Base-by-base conservation (phyloP, 2,329 filamentous ascomycete genomes). In the Colletotrichum coccodes region DNA sequence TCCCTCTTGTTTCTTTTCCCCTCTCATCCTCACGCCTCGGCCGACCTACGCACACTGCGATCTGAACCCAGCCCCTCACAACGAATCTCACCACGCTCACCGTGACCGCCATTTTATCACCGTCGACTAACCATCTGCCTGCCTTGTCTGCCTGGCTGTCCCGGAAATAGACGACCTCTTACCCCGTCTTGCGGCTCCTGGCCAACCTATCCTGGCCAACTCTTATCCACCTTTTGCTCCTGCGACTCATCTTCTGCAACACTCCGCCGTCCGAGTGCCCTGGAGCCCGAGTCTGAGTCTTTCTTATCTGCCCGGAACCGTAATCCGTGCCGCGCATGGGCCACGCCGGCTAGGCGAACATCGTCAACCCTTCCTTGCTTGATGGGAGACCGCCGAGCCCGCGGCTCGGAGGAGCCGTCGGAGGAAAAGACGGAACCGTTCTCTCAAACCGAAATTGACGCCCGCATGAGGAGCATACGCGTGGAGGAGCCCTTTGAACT, bases 391-490 rank as follows among this genome's bases (percentile, higher is more conserved):
- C 77, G 80, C 71, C 83, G 78, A 72, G 72, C 76, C 66, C 79
- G 76, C 74, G 73, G 76, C 72, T 81, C 79, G 49, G 77, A 80
- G 70, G 79, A 75, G 71, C 74, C 75, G 70, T 82, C 81, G 69
- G 81, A 83, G 74, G 86, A 89, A 79, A 85, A 82, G 77, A 90
- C 87, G 53, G 86, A 89, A 78, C 86, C 87, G 11, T 87, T 89
- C 72, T 87, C 87, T 11, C 82, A 87, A 71, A 84, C 85, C 57
- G 86, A 89, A 76, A 83, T 89, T 71, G 83, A 87, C 58, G 78
- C 83, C 30, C 85, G 86, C 21, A 78, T 87, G 67, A 81, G 79
- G 68, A 78, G 76, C 72, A 79, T 87, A 62, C 80, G 82, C 53
- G 80, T 85, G 64, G 83, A 85, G 64, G 82, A 83, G 70, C 74